Percentiles rank a stretch among this genome's conserved stretches.
These are phyloP conservation scores for Zostera marina DNA, from an alignment of 116 monocot genomes.

Conservation along the genomic window DNA sequence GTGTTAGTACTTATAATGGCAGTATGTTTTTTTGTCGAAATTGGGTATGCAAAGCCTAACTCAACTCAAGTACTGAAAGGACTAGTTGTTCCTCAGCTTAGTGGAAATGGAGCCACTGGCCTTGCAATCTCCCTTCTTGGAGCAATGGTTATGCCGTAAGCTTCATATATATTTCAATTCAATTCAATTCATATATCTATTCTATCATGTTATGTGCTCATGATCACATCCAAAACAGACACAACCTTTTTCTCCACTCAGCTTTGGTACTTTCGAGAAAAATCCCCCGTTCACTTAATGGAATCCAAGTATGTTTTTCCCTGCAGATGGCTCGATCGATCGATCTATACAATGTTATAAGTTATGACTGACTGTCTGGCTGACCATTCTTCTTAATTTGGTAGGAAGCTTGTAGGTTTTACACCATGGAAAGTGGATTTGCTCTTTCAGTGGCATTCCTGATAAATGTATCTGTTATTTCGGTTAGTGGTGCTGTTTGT, in stretches of 20 bases:
- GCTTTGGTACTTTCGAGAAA: slow-evolving; percentile 90
- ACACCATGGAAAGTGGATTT: slow-evolving; percentile 81
- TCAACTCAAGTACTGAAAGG: slow-evolving; percentile 58
- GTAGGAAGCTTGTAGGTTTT: slow-evolving; percentile 84
- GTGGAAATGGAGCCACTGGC: slow-evolving; percentile 86
- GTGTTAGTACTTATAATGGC: slow-evolving; percentile 69
- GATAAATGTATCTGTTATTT: slow-evolving; percentile 86
- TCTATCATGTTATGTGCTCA: background rate
- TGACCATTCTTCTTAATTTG: slow-evolving; percentile 5
- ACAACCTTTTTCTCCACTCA: slow-evolving; percentile 96
- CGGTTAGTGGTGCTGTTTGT: slow-evolving; percentile 75
- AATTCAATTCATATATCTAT: too few relatives aligned
- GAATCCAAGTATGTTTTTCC: slow-evolving; percentile 42
- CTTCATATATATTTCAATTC: slow-evolving; percentile 18
- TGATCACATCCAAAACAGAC: slow-evolving; percentile 29
- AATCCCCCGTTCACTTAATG: slow-evolving; percentile 63
- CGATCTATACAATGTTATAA: background rate
- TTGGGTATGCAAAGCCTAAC: slow-evolving; percentile 75
- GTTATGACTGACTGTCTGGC: background rate
- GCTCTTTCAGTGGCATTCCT: slow-evolving; percentile 76
- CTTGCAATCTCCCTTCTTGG: slow-evolving; percentile 92
- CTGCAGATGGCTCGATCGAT: too few relatives aligned
- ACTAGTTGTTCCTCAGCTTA: slow-evolving; percentile 80
- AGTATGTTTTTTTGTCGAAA: slow-evolving; percentile 60
- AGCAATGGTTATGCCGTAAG: slow-evolving; percentile 99